Percentiles rank a stretch among this genome's conserved stretches.
These are phyloP conservation scores for Pseudogymnoascus destructans DNA, from an alignment of 2,329 filamentous ascomycete genomes.

Conservation along the genomic window DNA sequence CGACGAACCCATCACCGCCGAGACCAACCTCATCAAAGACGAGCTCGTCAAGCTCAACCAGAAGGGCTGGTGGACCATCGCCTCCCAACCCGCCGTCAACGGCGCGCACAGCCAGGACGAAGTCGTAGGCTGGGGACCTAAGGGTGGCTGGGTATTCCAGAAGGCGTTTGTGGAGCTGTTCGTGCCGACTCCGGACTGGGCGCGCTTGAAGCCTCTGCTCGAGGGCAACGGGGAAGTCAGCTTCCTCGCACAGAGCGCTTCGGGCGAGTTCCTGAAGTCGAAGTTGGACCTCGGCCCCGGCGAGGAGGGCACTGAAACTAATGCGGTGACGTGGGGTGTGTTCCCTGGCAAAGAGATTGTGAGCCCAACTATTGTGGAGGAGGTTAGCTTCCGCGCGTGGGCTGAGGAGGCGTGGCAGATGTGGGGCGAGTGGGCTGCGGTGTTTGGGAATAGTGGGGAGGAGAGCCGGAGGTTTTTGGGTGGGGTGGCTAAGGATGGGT, in stretches of 20 bases:
- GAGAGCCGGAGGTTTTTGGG: slow-evolving; percentile 60
- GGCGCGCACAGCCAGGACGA: slow-evolving; percentile 62
- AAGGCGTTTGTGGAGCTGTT: slow-evolving; percentile 98
- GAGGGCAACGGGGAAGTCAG: slow-evolving; percentile 56
- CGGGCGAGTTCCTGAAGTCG: slow-evolving; percentile 53
- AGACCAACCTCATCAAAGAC: slow-evolving; percentile 68
- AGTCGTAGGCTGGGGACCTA: slow-evolving; percentile 87
- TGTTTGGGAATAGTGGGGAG: slow-evolving; percentile 60
- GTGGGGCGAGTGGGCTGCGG: slow-evolving; percentile 84
- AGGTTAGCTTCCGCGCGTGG: slow-evolving; percentile 89
- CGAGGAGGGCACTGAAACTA: slow-evolving; percentile 50
- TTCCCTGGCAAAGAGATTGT: slow-evolving; percentile 94
- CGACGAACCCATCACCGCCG: slow-evolving; percentile 72
- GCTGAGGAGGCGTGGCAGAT: slow-evolving; percentile 91
- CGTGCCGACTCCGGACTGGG: slow-evolving; percentile 62
- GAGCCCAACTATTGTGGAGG: slow-evolving; percentile 92
- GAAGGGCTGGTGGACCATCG: slow-evolving; percentile 90
- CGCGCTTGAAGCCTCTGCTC: slow-evolving; percentile 49
- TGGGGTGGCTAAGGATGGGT: slow-evolving; percentile 53
- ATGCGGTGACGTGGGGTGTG: slow-evolving; percentile 93
- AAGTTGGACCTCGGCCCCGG: not conserved
- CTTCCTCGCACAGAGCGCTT: slow-evolving; percentile 74
- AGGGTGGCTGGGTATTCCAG: slow-evolving; percentile 89
- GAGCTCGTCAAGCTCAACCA: slow-evolving; percentile 64
- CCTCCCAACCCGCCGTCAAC: slow-evolving; percentile 88